Evolutionary conservation across 1,284 basidiomycete species (phyloP), one percentile per base, ranked within the genome.

Genomic region (Salmacisia buchloeana): DNA sequence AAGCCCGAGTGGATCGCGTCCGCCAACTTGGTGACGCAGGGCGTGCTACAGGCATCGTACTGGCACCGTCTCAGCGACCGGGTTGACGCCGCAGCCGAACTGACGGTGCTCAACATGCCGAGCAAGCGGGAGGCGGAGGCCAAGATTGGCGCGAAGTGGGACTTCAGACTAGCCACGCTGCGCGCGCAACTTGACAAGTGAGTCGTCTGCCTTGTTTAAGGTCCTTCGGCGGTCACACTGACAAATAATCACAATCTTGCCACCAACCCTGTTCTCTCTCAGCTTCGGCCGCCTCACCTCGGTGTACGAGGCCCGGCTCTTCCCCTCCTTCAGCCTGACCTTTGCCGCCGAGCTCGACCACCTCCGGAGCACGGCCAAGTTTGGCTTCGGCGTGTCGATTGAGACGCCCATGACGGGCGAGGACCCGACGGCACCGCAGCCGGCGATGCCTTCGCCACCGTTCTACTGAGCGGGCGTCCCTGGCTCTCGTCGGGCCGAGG

Each of bases 81-180:
- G 82, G 90, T 99, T n/a, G 94, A 98, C 65, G 92, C 94, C n/a
- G 96, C 91, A 15, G 92, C 92, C 36, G 94, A 98, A 77, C 82
- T 99, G 69, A 88, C 93, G 80, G 82, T 94, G 63, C 85, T 94
- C 66, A 66, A 65, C 9, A 80, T 79, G 57, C 83, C 82, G 23
- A 88, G 91, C 80, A 78, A 79, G 63, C 85, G 96, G 73, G 94
- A 97, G 77, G 94, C 94, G 7, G 83, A 93, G 58, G 90, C 93
- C 13, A 96, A 93, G 23, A 81, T 97, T 23, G 94, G 92, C 59
- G 92, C 92, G 64, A 97, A 96, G 83, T 99, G 94, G 81, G 94
- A 97, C 81, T 89, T 98, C 74, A 86, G 94, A 64, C 88, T 92
- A 85, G 86, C 93, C 21, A 92, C 91, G 21, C 64, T 77, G 39